phyloP scores from a whole-genome alignment of 257 asterid species.

The Misopates orontium region DNA sequence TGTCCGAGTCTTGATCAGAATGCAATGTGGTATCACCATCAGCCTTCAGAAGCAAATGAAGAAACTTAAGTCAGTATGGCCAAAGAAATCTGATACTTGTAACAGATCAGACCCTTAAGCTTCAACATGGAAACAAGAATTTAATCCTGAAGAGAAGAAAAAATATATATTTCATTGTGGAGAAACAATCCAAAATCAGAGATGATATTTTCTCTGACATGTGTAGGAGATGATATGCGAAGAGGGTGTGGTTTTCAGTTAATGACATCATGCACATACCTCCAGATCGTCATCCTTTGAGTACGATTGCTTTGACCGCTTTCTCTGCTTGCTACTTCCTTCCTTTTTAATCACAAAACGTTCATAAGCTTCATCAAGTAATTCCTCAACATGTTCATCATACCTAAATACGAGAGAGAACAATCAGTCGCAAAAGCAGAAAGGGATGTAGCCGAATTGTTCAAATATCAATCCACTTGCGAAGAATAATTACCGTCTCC shows the following conservation, averaged over 20 bases:
- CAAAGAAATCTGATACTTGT: too few relatives aligned
- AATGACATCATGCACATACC: constrained; percentile 41
- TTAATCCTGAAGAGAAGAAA: too few relatives aligned
- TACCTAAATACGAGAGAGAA: constrained; percentile 50
- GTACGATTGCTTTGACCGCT: constrained; percentile 64
- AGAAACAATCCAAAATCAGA: too few relatives aligned
- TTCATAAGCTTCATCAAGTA: constrained; percentile 84
- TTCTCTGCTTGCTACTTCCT: constrained; percentile 84
- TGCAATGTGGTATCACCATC: constrained; percentile 42
- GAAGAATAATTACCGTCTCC: constrained; percentile 49
- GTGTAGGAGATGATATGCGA: not conserved
- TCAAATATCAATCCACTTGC: constrained; percentile 18
- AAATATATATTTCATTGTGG: too few relatives aligned
- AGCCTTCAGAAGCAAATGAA: constrained; percentile 39
- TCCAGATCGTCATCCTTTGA: constrained; percentile 51
- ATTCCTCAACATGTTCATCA: constrained; percentile 63
- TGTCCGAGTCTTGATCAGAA: constrained; percentile 72
- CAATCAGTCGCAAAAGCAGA: constrained; percentile 20
- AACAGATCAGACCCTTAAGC: too few relatives aligned
- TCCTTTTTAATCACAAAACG: constrained; percentile 62
- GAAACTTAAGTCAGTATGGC: not conserved
- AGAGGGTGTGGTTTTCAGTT: not conserved
- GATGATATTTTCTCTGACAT: not conserved
- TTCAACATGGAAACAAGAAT: too few relatives aligned
- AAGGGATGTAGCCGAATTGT: not conserved